These are phyloP conservation scores for Aureobasidium sp. DNA, from an alignment of 2,329 filamentous ascomycete genomes.

Conservation along the genomic window DNA sequence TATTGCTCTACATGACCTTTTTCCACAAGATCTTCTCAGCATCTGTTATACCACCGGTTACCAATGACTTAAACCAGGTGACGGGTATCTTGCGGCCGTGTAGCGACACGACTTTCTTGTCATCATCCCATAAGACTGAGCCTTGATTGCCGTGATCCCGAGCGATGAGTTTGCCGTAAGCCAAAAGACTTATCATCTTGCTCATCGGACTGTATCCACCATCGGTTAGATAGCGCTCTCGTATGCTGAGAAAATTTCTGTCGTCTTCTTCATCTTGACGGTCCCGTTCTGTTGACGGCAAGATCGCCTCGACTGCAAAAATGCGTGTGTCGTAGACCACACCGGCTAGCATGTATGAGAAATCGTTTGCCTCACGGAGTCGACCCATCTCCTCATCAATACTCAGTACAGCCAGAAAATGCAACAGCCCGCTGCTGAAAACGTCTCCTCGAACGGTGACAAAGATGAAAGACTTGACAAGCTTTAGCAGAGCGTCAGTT, in stretches of 20 bases:
- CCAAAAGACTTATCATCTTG: slow-evolving; percentile 22
- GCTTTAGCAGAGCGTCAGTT: slow-evolving; percentile 4
- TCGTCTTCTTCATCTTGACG: slow-evolving; percentile 19
- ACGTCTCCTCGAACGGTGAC: slow-evolving; percentile 8
- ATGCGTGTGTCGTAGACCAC: slow-evolving; percentile 17
- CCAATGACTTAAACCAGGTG: slow-evolving; percentile 20
- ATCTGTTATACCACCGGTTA: background rate
- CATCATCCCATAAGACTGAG: slow-evolving; percentile 18
- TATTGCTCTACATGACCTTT: slow-evolving; percentile 19
- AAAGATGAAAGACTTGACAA: slow-evolving; percentile 16
- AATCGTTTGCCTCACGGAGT: slow-evolving; percentile 15
- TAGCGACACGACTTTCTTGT: slow-evolving; percentile 21
- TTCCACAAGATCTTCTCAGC: slow-evolving; percentile 20
- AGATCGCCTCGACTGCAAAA: slow-evolving; percentile 21
- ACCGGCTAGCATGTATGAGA: background rate
- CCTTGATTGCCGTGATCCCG: slow-evolving; percentile 21
- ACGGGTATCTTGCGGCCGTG: slow-evolving; percentile 20
- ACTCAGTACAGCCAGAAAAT: slow-evolving; percentile 20
- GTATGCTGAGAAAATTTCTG: slow-evolving; percentile 19
- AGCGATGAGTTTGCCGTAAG: slow-evolving; percentile 22
- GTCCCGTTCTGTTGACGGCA: slow-evolving; percentile 18
- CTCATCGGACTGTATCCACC: slow-evolving; percentile 23
- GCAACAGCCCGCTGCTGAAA: slow-evolving; percentile 18
- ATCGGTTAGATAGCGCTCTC: slow-evolving; percentile 21
- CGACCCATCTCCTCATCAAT: slow-evolving; percentile 17